A percentile compares a stretch with the other conserved stretches of the same genome.
These are phyloP conservation scores for Brassica incana DNA, from an alignment of 345 rosid genomes.

Conservation along the genomic window DNA sequence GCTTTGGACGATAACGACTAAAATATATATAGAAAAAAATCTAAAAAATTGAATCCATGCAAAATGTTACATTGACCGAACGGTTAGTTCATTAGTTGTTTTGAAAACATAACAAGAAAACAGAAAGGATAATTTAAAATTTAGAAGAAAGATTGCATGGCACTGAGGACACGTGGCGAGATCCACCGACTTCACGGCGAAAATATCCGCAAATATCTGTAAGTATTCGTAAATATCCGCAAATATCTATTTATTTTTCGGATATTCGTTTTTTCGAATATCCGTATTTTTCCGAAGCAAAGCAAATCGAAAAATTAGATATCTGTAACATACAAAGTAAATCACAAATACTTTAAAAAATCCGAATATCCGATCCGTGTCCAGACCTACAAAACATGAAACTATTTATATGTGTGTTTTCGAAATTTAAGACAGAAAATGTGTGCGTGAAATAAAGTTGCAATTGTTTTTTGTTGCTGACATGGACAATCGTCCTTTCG, in stretches of 20 bases:
- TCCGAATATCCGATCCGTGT: constrained; percentile 38
- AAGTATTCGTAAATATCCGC: too few relatives aligned
- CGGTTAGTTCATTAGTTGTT: background rate
- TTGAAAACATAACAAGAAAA: background rate
- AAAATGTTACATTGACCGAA: background rate
- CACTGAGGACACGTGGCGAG: constrained; percentile 32
- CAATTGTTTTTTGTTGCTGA: constrained; percentile 16
- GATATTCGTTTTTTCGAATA: too few relatives aligned
- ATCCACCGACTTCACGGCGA: constrained; percentile 66
- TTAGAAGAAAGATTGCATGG: constrained; percentile 9
- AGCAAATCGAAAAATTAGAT: constrained; percentile 32
- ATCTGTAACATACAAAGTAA: too few relatives aligned
- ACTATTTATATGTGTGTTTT: constrained; percentile 28
- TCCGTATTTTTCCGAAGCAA: constrained; percentile 48
- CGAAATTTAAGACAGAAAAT: background rate
- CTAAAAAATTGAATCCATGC: background rate
- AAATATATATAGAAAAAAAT: background rate
- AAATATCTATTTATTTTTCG: too few relatives aligned
- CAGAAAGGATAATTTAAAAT: background rate
- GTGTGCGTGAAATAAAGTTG: constrained; percentile 36
- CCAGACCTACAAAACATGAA: background rate
- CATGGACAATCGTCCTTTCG: constrained; percentile 31
- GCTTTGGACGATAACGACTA: background rate
- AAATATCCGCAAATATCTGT: too few relatives aligned
- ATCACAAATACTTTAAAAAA: too few relatives aligned